Evolutionary conservation across 805 yeast genomes (phyloP).

Genomic region (Saccharomycopsis oosterbeekiorum): DNA sequence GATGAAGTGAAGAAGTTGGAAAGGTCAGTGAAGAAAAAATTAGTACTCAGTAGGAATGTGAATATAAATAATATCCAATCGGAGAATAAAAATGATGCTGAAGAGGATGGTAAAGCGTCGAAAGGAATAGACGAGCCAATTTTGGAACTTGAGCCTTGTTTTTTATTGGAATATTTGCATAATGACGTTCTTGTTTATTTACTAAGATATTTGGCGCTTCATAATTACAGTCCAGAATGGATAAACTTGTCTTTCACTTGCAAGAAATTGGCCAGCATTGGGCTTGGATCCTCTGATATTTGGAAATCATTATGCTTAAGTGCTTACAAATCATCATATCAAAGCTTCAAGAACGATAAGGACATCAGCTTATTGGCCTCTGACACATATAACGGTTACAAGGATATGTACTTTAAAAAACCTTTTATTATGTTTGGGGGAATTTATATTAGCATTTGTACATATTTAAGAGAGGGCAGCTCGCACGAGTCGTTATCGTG

Average conservation of each 20-base stretch:
- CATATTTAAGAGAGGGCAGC: slow-evolving; percentile 75
- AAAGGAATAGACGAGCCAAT: slow-evolving; percentile 2
- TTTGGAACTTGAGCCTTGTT: slow-evolving; percentile 26
- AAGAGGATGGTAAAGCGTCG: slow-evolving; percentile 1
- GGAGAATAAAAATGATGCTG: not conserved
- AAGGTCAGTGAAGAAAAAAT: not conserved
- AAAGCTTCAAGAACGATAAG: not conserved
- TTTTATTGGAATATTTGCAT: slow-evolving; percentile 37
- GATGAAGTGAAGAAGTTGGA: not conserved
- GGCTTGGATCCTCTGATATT: slow-evolving; percentile 10
- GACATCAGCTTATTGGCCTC: slow-evolving; percentile 2
- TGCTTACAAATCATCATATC: slow-evolving; percentile 3
- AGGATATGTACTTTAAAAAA: slow-evolving; percentile 46
- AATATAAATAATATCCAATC: not conserved
- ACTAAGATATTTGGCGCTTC: slow-evolving; percentile 35
- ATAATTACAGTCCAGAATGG: slow-evolving; percentile 52
- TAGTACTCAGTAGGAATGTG: not conserved
- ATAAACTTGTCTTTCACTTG: slow-evolving; percentile 52
- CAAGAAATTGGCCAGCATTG: slow-evolving; percentile 29
- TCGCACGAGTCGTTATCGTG: slow-evolving; percentile 56
- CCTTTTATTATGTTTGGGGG: slow-evolving; percentile 80
- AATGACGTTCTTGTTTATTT: slow-evolving; percentile 49
- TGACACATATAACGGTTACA: slow-evolving; percentile 25
- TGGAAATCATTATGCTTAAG: slow-evolving; percentile 9
- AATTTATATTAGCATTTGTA: slow-evolving; percentile 74